Evolutionary conservation across 2,329 filamentous ascomycete species (phyloP).

Genomic region (Fusarium luffae): DNA sequence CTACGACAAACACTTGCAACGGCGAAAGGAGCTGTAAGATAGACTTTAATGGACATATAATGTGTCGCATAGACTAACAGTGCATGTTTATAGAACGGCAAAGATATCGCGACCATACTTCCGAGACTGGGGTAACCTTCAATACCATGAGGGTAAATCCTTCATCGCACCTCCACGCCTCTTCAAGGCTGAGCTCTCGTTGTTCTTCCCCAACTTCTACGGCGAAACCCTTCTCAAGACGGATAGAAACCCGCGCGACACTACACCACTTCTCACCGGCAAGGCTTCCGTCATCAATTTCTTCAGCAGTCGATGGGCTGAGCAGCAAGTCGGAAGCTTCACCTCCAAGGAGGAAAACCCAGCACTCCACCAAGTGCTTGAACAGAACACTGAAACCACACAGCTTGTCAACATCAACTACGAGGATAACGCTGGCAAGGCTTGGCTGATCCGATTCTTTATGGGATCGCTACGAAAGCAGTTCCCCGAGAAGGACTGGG

Average conservation of each 20-base stretch:
- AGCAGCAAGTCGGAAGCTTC: constrained; percentile 81
- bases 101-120: constrained; percentile 91
- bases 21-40: constrained; percentile 78
- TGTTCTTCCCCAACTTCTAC: constrained; percentile 94
- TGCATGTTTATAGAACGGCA: constrained; percentile 64
- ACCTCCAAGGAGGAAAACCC: constrained; percentile 73
- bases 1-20: constrained; percentile 84
- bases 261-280: constrained; percentile 78
- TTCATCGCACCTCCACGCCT: constrained; percentile 87
- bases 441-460: constrained; percentile 68
- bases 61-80: constrained; percentile 5
- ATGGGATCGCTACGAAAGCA: constrained; percentile 62
- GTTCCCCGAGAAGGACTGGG: constrained; percentile 65
- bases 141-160: constrained; percentile 86
- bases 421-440: constrained; percentile 81
- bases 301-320: constrained; percentile 87
- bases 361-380: constrained; percentile 72
- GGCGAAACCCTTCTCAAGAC: constrained; percentile 78
- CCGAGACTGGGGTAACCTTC: constrained; percentile 91
- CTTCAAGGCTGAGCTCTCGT: constrained; percentile 82
- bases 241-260: constrained; percentile 67
- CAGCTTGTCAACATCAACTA: constrained; percentile 90
- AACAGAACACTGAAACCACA: constrained; percentile 62
- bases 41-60: not conserved
- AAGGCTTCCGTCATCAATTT: constrained; percentile 82